Base-by-base conservation (phyloP, 164 flowering plant species). In the Liquidambar formosana region DNA sequence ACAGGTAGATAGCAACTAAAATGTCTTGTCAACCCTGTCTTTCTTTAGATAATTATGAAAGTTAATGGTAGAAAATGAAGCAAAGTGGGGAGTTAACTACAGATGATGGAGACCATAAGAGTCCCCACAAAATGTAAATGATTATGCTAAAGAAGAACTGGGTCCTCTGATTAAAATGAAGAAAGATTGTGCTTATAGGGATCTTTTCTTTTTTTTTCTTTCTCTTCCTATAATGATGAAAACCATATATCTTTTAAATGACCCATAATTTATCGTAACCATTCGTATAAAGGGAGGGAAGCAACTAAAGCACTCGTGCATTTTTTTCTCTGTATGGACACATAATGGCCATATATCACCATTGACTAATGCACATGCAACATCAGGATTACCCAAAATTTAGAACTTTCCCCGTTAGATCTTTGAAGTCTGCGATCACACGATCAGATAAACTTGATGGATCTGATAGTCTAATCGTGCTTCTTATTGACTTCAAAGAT, bases 1-100 rank as follows among this genome's bases (percentile, higher is more conserved):
- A 67, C 87, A 84, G 88, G 89, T 88, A 76, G 27, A 28, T 54
- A 51, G 18, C 26, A 38, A 4, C 1, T 63, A 58, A 38, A 16
- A 10, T 60, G 52, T 69, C 44, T 65, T 57, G 63, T 70, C 46
- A n/a, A 66, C 18, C 46, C 22, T 12, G 19, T 43, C 16, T 48
- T 60, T 60, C 63, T 41, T 33, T 65, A 62, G 63, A 52, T 63
- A 62, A 66, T 46, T 57, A 27, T 53, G 52, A 14, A 12, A 65
- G 51, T 38, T 33, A 6, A 33, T 33, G 61, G 45, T 15, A 44
- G 19, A 52, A 51, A 64, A 43, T 48, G 21, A 76, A 65, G 69
- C 62, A 72, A 63, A 70, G 68, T 72, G 66, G 6, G 41, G 67
- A 44, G 52, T 45, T 44, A 51, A 61, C n/a, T 51, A 47, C 44